phyloP scores from a whole-genome alignment of 352 stramenopile genomes.

The Globisporangium iwayamae region DNA sequence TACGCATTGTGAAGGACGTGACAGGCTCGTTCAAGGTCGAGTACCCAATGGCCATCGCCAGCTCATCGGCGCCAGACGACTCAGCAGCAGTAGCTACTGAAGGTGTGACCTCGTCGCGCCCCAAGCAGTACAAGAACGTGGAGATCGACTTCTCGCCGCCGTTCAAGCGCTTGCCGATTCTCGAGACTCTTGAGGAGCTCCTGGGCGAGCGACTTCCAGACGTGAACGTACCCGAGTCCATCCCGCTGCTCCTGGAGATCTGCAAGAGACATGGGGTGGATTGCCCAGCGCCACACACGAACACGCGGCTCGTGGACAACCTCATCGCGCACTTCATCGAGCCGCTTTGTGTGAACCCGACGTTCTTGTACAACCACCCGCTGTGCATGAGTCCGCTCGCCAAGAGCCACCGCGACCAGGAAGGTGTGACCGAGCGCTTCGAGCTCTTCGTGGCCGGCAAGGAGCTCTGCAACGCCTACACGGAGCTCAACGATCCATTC shows the following conservation, averaged over 20 bases:
- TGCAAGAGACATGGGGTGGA: constrained; percentile 88
- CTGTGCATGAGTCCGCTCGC: constrained; percentile 96
- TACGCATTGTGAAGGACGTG: constrained; percentile 95
- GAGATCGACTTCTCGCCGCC: constrained; percentile 98
- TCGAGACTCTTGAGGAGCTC: constrained; percentile 93
- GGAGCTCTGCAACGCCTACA: constrained; percentile 98
- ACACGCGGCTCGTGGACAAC: constrained; percentile 95
- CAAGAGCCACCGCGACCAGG: constrained; percentile 93
- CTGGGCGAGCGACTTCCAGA: constrained; percentile 70
- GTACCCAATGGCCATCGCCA: constrained; percentile 86
- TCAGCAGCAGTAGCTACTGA: background rate
- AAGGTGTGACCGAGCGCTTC: constrained; percentile 96
- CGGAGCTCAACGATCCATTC: constrained; percentile 98
- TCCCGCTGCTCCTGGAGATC: constrained; percentile 76
- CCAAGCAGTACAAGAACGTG: constrained; percentile 30
- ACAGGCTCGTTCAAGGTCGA: constrained; percentile 95
- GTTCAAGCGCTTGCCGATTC: constrained; percentile 96
- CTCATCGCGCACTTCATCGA: constrained; percentile 98
- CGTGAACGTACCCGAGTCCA: constrained; percentile 59
- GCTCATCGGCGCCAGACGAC: constrained; percentile 11
- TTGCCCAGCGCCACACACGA: constrained; percentile 92
- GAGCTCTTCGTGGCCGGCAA: constrained; percentile 96
- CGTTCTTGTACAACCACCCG: constrained; percentile 98
- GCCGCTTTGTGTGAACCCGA: constrained; percentile 90
- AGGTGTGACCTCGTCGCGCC: constrained; percentile 7